Evolutionary conservation across 441 rosid species (phyloP).

Genomic region (Eutrema salsugineum): DNA sequence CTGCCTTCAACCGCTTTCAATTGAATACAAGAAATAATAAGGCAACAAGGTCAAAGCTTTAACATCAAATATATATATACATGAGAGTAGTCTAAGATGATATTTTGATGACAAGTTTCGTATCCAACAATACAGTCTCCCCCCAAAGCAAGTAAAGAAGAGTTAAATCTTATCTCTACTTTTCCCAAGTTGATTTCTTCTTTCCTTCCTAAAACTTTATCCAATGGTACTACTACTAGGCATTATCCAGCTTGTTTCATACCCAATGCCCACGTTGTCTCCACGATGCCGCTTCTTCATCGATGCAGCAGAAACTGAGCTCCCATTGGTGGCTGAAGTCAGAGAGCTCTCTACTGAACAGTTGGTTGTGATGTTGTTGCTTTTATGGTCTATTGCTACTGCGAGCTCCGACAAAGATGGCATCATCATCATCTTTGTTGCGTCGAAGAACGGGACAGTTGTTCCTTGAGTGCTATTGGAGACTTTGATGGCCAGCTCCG

Average conservation of each 20-base stretch:
- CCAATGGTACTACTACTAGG: conserved; percentile 38
- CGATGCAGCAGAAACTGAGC: conserved; percentile 49
- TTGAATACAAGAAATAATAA: conserved; percentile 1
- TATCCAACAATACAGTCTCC: conserved; percentile 23
- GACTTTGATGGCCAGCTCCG: conserved; percentile 79
- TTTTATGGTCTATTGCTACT: conserved; percentile 56
- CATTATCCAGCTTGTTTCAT: conserved; percentile 78
- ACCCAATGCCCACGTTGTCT: conserved; percentile 46
- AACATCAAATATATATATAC: conserved; percentile 21
- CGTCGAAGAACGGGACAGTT: conserved; percentile 39
- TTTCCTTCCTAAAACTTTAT: conserved; percentile 15
- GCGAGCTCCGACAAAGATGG: conserved; percentile 65
- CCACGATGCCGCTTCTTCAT: conserved; percentile 72
- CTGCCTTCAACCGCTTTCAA: background rate
- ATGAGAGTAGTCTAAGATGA: conserved; percentile 7
- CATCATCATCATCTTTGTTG: conserved; percentile 44
- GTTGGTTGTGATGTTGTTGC: conserved; percentile 46
- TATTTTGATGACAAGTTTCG: conserved; percentile 24
- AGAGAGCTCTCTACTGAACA: conserved; percentile 75
- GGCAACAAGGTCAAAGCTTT: background rate
- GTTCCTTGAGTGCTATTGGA: conserved; percentile 57
- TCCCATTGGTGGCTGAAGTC: conserved; percentile 53
- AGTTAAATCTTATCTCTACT: conserved; percentile 34
- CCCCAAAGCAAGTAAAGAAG: conserved; percentile 25
- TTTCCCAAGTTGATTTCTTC: background rate